Evolutionary conservation across 768 basidiomycete species (phyloP).

Genomic region (Piloderma croceum): DNA sequence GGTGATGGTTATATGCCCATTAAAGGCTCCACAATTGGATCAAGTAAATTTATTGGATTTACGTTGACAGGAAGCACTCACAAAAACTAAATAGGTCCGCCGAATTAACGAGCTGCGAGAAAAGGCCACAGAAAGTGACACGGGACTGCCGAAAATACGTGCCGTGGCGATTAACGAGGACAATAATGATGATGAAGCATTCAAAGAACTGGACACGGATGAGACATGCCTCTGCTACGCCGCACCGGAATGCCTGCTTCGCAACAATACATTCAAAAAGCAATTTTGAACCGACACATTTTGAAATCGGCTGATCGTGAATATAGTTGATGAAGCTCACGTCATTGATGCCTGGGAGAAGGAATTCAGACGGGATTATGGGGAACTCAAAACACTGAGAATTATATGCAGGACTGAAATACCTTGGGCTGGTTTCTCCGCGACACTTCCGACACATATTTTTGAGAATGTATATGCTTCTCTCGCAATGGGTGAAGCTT

Average conservation of each 20-base stretch:
- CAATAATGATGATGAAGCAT: slow-evolving; percentile 8
- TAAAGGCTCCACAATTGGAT: slow-evolving; percentile 26
- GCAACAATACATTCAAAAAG: slow-evolving; percentile 17
- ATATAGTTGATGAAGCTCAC: slow-evolving; percentile 30
- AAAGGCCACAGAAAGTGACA: slow-evolving; percentile 25
- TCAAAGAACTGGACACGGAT: slow-evolving; percentile 14
- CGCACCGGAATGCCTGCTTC: slow-evolving; percentile 23
- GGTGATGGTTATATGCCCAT: slow-evolving; percentile 22
- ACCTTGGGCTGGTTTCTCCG: slow-evolving; percentile 24
- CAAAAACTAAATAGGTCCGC: too few species aligned
- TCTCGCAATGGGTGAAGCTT: slow-evolving; percentile 21
- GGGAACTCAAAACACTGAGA: slow-evolving; percentile 16
- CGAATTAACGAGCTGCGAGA: slow-evolving; percentile 13
- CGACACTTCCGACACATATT: slow-evolving; percentile 18
- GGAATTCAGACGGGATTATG: slow-evolving; percentile 21
- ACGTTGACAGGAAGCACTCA: too few species aligned
- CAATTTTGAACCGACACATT: slow-evolving; percentile 26
- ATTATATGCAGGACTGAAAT: slow-evolving; percentile 21
- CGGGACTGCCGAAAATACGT: too few species aligned
- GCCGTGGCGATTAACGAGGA: slow-evolving; percentile 25
- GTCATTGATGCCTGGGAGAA: slow-evolving; percentile 28
- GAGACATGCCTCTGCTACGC: slow-evolving; percentile 12
- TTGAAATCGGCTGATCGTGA: slow-evolving; percentile 15
- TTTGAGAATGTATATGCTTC: slow-evolving; percentile 23
- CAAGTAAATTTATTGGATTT: too few species aligned